phyloP scores from a whole-genome alignment of 2,329 filamentous ascomycete species.

The Cadophora sp. region DNA sequence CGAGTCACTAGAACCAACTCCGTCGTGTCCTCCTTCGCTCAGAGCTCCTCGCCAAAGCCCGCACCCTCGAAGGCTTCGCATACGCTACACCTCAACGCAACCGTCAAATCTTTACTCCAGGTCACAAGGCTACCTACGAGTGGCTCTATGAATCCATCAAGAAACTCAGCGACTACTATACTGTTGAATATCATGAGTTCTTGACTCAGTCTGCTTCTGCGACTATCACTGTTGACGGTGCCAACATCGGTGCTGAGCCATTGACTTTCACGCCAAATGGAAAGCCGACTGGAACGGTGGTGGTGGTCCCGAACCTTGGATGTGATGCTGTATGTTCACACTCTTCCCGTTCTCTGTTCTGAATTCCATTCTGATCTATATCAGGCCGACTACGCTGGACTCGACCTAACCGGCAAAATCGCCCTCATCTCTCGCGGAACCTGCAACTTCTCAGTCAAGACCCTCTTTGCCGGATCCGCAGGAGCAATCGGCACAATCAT shows the following conservation, averaged over 20 bases:
- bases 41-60: slow-evolving; percentile 28
- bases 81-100: slow-evolving; percentile 29
- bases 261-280: slow-evolving; percentile 31
- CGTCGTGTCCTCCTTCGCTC: slow-evolving; percentile 26
- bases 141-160: slow-evolving; percentile 46
- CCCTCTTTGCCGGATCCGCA: slow-evolving; percentile 64
- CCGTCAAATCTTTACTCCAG: slow-evolving; percentile 31
- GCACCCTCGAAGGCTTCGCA: slow-evolving; percentile 29
- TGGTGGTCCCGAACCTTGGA: slow-evolving; percentile 32
- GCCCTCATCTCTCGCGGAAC: slow-evolving; percentile 72
- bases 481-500: slow-evolving; percentile 74
- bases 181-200: slow-evolving; percentile 35
- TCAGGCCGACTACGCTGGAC: slow-evolving; percentile 61
- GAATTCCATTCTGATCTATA: background rate
- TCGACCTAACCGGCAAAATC: slow-evolving; percentile 62
- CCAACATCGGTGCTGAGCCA: slow-evolving; percentile 12
- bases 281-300: slow-evolving; percentile 21
- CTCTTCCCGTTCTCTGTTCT: too few species aligned
- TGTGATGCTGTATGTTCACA: slow-evolving; percentile 39
- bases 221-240: slow-evolving; percentile 25
- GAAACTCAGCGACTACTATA: slow-evolving; percentile 17
- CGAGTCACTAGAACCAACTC: slow-evolving; percentile 26
- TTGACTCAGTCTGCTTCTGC: slow-evolving; percentile 25
- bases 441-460: slow-evolving; percentile 71
- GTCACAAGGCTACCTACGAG: slow-evolving; percentile 52